Base-by-base conservation (phyloP, 768 basidiomycete genomes). In the Lactifluus piperatus region DNA sequence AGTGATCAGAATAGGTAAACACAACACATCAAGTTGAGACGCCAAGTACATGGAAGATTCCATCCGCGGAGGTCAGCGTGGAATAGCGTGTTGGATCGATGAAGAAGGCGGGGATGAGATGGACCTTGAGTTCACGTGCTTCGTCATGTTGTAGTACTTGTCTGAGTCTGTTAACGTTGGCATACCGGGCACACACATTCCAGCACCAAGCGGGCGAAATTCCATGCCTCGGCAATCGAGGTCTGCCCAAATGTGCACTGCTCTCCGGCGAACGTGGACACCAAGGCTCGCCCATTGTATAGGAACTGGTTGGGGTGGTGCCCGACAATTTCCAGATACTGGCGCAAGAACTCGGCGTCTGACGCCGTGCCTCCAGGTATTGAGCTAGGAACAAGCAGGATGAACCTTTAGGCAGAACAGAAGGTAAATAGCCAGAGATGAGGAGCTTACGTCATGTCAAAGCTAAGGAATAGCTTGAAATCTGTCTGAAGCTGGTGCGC, bases 181-280 rank as follows among this genome's bases (percentile, higher is more conserved):
- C 60, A 65, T 61, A 61, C 77, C 66, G 55, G 73, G 57, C 66
- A 67, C 20, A 76, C 65, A 11, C 62, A 53, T 41, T 72, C 69
- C 37, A 70, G 51, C 2, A 30, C 26, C 26, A 58, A 61, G 30
- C 72, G 67, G 30, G 66, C 69, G 22, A 57, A 64, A 9, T 45
- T 37, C 74, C 75, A 73, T 1, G 67, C 72, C 7, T 62, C 51
- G 22, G 65, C 44, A 47, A 67, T 4, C 5, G 60, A 65, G 0
- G 47, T 39, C 37, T 68, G 61, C 0, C 73, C 74, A 36, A 73
- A 75, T 2, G 20, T 66, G 56, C 73, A 72, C 29, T 66, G 55
- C 51, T 74, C 72, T 8, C 75, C 76, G 9, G 73, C 69, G 50
- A 76, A 76, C 0, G 75, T 75, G 1, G 72, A 71, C 1, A 76